Percentiles rank a stretch among this genome's conserved stretches.
These are phyloP conservation scores for Ceratocystis papillata DNA, from an alignment of 2,329 filamentous ascomycete genomes.

Conservation along the genomic window DNA sequence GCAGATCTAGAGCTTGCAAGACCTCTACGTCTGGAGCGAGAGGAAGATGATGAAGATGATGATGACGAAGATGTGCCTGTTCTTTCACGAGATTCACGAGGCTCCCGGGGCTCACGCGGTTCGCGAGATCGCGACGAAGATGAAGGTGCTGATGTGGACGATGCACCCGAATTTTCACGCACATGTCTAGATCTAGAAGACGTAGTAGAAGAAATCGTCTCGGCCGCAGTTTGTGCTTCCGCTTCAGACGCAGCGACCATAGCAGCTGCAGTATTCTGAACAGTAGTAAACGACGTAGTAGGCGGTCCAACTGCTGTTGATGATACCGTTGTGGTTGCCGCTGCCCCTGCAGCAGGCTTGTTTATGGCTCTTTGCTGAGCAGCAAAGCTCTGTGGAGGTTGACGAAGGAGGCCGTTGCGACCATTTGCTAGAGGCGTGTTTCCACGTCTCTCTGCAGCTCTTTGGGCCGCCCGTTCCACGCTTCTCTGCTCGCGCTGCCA, in stretches of 20 bases:
- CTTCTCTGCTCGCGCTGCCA: constrained; percentile 43
- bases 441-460: constrained; percentile 19
- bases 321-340: constrained; percentile 30
- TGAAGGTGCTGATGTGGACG: constrained; percentile 7
- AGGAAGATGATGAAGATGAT: constrained; percentile 14
- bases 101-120: constrained; percentile 2
- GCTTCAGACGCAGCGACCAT: constrained; percentile 17
- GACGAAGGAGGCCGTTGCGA: constrained; percentile 37
- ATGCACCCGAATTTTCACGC: constrained; percentile 18
- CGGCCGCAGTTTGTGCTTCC: constrained; percentile 1
- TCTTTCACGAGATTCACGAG: constrained; percentile 11
- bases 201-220: neutral
- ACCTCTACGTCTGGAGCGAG: constrained; percentile 14
- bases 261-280: constrained; percentile 23
- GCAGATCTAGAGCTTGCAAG: constrained; percentile 17
- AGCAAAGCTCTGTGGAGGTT: constrained; percentile 53
- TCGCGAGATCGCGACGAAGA: constrained; percentile 19
- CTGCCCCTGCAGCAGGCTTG: constrained; percentile 32
- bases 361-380: constrained; percentile 53
- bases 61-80: constrained; percentile 15
- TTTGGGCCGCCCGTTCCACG: constrained; percentile 19
- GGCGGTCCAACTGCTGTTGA: constrained; percentile 24
- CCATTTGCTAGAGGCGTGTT: constrained; percentile 28
- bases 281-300: constrained; percentile 22
- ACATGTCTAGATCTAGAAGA: constrained; percentile 19